Conservation (phyloP, 257 asterid species). For the Gentiana dahurica region DNA sequence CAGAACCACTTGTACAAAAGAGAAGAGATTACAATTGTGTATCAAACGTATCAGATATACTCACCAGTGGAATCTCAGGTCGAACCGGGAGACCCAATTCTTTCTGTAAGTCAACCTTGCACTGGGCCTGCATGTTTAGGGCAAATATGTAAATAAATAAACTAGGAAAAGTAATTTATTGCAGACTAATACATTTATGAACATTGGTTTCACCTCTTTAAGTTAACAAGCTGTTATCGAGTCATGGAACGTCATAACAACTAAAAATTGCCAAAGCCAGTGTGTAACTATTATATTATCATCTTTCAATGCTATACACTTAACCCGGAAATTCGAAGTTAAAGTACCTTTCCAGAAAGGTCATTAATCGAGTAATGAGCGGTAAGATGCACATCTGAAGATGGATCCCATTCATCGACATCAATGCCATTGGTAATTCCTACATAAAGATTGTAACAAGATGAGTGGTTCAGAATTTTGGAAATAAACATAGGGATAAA, state of each 20-base stretch:
- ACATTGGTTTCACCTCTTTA: background rate
- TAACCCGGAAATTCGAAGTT: constrained; percentile 5
- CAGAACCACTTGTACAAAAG: constrained; percentile 11
- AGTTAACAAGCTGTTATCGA: no score
- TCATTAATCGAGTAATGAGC: constrained; percentile 54
- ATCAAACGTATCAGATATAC: constrained; percentile 9
- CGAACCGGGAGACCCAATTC: constrained; percentile 88
- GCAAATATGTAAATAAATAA: background rate
- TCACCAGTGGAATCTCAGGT: constrained; percentile 76
- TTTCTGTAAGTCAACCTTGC: constrained; percentile 80
- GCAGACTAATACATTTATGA: background rate
- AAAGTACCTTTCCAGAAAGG: constrained; percentile 81
- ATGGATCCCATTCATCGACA: constrained; percentile 72
- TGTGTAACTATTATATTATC: no score
- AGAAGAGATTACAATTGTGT: background rate
- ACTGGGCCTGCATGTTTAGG: constrained; percentile 37
- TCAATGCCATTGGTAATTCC: constrained; percentile 96
- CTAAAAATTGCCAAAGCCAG: no score
- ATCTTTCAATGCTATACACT: no score
- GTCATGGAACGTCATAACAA: no score
- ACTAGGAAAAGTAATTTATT: background rate
- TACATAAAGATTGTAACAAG: constrained; percentile 17
- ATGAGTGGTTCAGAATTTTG: no score
- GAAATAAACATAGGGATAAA: no score
- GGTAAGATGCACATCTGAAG: constrained; percentile 52